Conservation (phyloP, 805 yeast genomes). For the Wickerhamiella lipophila region DNA sequence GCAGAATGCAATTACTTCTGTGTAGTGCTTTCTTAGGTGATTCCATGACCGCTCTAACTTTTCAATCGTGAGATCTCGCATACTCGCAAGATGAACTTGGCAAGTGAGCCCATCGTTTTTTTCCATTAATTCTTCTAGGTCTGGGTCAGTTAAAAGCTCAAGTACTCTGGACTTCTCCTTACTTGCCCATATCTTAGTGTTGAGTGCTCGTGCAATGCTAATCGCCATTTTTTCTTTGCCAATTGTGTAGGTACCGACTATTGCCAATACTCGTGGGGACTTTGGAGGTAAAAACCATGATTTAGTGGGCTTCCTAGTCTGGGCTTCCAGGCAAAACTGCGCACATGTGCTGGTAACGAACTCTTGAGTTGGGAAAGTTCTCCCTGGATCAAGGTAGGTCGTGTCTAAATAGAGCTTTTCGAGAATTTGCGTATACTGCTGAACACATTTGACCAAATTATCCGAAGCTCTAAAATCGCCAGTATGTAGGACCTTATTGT, state of each 20-base stretch:
- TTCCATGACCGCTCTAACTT: constrained; percentile 39
- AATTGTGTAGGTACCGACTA: constrained; percentile 81
- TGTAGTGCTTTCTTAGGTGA: constrained; percentile 36
- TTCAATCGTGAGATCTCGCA: constrained; percentile 38
- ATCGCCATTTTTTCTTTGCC: constrained; percentile 86
- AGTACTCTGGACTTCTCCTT: constrained; percentile 38
- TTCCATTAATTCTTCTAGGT: constrained; percentile 30
- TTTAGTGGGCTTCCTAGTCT: constrained; percentile 24
- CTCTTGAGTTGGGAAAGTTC: constrained; percentile 67
- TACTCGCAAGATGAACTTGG: constrained; percentile 61
- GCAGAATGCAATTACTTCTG: constrained; percentile 53
- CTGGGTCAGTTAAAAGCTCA: constrained; percentile 34
- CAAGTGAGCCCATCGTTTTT: constrained; percentile 36
- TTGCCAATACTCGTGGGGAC: constrained; percentile 36
- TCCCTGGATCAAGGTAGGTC: constrained; percentile 66
- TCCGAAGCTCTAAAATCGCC: constrained; percentile 80
- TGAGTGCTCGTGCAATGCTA: constrained; percentile 27
- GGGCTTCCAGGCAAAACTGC: constrained; percentile 35
- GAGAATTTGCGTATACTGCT: constrained; percentile 20
- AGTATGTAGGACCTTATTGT: constrained; percentile 52
- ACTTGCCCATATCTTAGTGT: constrained; percentile 33
- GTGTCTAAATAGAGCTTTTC: constrained; percentile 67
- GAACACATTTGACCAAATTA: constrained; percentile 32
- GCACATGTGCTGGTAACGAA: constrained; percentile 51
- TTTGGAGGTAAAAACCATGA: constrained; percentile 18